Evolutionary conservation across 2,329 filamentous ascomycete genomes (phyloP).

Genomic region (Penicillium sp.): DNA sequence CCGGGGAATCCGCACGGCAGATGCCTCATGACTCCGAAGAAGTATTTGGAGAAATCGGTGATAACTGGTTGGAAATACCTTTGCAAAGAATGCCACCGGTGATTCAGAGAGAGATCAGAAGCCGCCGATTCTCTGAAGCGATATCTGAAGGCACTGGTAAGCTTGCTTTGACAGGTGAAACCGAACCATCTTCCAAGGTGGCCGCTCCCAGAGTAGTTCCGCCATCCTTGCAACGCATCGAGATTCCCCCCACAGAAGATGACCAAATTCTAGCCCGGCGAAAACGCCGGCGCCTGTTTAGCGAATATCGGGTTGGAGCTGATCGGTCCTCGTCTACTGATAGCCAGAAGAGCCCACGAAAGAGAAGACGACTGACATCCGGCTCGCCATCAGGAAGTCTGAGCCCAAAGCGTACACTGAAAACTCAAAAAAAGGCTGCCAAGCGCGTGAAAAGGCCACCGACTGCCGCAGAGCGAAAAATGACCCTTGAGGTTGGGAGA

Average conservation of each 20-base stretch:
- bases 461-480: background rate
- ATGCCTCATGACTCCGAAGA: too few relatives aligned
- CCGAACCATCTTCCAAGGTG: background rate
- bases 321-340: background rate
- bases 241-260: background rate
- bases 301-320: background rate
- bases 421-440: background rate
- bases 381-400: background rate
- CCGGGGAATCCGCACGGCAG: too few relatives aligned
- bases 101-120: background rate
- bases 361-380: background rate
- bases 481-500: background rate
- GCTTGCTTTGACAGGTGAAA: background rate
- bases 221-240: too few relatives aligned
- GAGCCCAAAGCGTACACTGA: background rate
- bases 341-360: background rate
- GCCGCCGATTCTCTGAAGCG: background rate
- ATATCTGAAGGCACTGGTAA: background rate
- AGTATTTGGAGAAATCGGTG: background rate
- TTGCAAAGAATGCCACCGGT: background rate
- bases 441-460: background rate
- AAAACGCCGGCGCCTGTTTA: background rate
- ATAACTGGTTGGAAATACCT: background rate
- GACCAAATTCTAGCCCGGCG: background rate
- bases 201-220: background rate